Evolutionary conservation across 345 rosid species (phyloP), one percentile per base, ranked within the genome.

Genomic region (Lepidium africanum): DNA sequence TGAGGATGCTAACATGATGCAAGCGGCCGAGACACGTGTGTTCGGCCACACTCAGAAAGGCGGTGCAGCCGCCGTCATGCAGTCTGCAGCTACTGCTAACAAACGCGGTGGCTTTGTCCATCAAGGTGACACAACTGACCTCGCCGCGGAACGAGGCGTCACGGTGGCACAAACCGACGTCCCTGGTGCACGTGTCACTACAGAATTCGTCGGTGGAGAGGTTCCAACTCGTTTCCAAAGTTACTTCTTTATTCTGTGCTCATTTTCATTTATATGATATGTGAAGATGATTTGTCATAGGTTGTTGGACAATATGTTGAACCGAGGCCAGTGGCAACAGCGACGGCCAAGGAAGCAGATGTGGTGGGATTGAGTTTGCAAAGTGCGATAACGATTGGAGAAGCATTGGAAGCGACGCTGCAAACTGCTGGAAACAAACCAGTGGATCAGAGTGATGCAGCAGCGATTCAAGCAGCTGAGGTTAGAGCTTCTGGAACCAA

Each of bases 391-490:
- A 85, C 92, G 0, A 84, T 84, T 12, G 96, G 94, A 16, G 87
- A 89, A 72, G 94, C 90, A 9, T 78, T 89, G 16, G 89, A 91
- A 71, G 86, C 90, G 0, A 52, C 79, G 7, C 73, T 78, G 5
- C 65, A 61, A 5, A 79, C 80, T 0, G 82, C 77, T 4, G 87
- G 82, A 35, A 62, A 73, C 62, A 87, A 80, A 67, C 74, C 82
- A 0, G 84, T 88, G 10, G 90, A 88, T 43, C 89, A 81, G 38
- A 82, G 86, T 54, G 91, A 92, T 2, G 87, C 87, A 0, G 85
- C 92, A 0, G 96, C 96, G 3, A 87, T 89, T 55, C 98, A 86
- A 51, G 89, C 90, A 0, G 89, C 92, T 0, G 95, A 89, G 64
- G 83, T 77, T 4, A 76, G 94, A 82, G 90, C 92, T 19, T 80